phyloP scores from a whole-genome alignment of 2,329 filamentous ascomycete species.

The Monosporascus sp. region DNA sequence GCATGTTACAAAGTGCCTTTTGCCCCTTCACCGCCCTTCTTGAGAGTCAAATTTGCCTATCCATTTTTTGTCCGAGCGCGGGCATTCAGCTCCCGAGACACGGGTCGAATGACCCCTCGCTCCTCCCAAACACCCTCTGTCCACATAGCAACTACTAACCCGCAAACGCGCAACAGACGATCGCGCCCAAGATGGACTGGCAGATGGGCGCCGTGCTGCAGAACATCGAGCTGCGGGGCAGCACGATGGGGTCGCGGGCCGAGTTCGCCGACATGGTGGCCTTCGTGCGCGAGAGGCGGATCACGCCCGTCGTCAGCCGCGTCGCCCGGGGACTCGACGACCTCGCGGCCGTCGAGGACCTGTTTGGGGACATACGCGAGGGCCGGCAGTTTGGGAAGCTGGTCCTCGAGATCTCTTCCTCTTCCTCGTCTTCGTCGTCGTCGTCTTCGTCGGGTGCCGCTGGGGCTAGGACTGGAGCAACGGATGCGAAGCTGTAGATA shows the following conservation, averaged over 20 bases:
- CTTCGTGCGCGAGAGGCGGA: slow-evolving; percentile 69
- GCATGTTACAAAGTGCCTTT: too few relatives aligned
- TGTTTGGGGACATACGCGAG: slow-evolving; percentile 85
- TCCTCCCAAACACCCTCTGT: too few relatives aligned
- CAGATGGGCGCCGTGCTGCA: slow-evolving; percentile 76
- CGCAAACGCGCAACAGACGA: slow-evolving; percentile 38
- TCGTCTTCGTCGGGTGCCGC: slow-evolving; percentile 15
- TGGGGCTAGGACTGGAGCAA: slow-evolving; percentile 5
- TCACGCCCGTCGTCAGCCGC: slow-evolving; percentile 72
- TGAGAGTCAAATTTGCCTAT: too few relatives aligned
- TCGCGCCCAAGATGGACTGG: slow-evolving; percentile 79
- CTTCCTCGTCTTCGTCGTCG: slow-evolving; percentile 11
- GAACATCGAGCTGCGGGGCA: slow-evolving; percentile 81
- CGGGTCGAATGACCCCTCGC: too few relatives aligned
- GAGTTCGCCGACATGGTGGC: slow-evolving; percentile 90
- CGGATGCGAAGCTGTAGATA: slow-evolving; percentile 35
- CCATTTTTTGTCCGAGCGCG: too few relatives aligned
- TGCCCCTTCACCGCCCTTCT: too few relatives aligned
- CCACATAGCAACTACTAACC: too few relatives aligned
- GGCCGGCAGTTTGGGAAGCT: slow-evolving; percentile 89
- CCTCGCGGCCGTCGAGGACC: slow-evolving; percentile 67
- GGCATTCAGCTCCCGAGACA: too few relatives aligned
- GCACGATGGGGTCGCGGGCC: slow-evolving; percentile 83
- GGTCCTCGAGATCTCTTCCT: slow-evolving; percentile 63
- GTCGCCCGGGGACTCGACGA: slow-evolving; percentile 69